These are phyloP conservation scores for Penicillium dipodomyicola DNA, from an alignment of 495 filamentous ascomycete species.

Conservation along the genomic window DNA sequence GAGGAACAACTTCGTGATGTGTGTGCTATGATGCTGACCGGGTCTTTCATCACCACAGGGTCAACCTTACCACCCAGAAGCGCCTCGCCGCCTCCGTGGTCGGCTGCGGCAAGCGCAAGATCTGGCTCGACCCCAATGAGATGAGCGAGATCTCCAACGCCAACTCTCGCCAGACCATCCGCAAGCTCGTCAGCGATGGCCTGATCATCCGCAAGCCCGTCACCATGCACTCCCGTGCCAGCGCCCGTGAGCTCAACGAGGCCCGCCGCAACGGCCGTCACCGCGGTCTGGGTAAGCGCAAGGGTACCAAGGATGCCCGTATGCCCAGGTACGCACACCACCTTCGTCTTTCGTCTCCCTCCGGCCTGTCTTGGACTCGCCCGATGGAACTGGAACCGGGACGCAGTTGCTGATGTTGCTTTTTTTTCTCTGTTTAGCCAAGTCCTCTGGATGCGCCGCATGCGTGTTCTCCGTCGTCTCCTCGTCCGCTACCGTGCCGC, in stretches of 20 bases:
- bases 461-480: slow-evolving; percentile 96
- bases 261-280: slow-evolving; percentile 92
- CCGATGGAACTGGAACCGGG: not conserved
- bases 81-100: slow-evolving; percentile 97
- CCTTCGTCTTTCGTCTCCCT: not conserved
- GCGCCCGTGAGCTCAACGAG: slow-evolving; percentile 86
- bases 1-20: slow-evolving; percentile 19
- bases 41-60: slow-evolving; percentile 59
- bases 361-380: not conserved
- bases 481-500: slow-evolving; percentile 98
- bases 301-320: slow-evolving; percentile 99
- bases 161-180: slow-evolving; percentile 99
- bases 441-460: slow-evolving; percentile 99
- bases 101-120: slow-evolving; percentile 98
- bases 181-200: slow-evolving; percentile 99
- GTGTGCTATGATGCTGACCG: slow-evolving; percentile 37
- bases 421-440: slow-evolving; percentile 53
- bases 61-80: slow-evolving; percentile 99
- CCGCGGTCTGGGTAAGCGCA: slow-evolving; percentile 99
- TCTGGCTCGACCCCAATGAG: slow-evolving; percentile 99
- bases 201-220: slow-evolving; percentile 99
- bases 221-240: slow-evolving; percentile 97
- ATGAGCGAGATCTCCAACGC: slow-evolving; percentile 99
- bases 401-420: slow-evolving; percentile 19
- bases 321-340: slow-evolving; percentile 82